Evolutionary conservation across 2,329 filamentous ascomycete genomes (phyloP), one percentile per base, ranked within the genome.

Genomic region (Bipolaris oryzae): DNA sequence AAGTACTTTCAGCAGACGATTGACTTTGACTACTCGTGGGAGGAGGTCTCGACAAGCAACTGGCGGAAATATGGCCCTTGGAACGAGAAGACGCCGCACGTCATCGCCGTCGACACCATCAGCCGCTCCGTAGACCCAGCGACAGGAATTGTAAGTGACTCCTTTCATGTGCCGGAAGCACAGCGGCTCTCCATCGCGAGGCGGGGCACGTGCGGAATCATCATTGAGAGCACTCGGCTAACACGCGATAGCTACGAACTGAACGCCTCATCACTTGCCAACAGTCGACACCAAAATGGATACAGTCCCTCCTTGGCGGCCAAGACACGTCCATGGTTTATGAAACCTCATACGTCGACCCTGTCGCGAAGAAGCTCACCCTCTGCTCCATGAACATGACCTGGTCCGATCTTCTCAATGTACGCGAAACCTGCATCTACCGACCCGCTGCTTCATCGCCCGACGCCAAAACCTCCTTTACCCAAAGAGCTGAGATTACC

Each of bases 61-160:
- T 99, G 95, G 95, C 89, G 88, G 69, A 99, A 99, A 79, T 99
- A 99, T 80, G 96, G 92, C 72, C 94, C 94, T 18, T 98, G 95
- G 94, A 99, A 99, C 82, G 90, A 97, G 77, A 95, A 96, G 80
- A 93, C 91, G n/a, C 91, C 92, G 38, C 95, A 99, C 78, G 95
- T 99, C 66, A 87, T 96, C 65, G 93, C 92, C 66, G 95, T 98
- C 72, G 95, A 99, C 80, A 98, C 94, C 13, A 79, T 99, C 69
- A 89, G 87, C 50, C 90, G 95, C 62, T 76, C 76, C 9, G 80
- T 91, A 37, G 87, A 90, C 70, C 77, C 85, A 6, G 68, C 73
- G 11, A 89, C 87, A 38, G 87, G 88, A 70, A 89, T 91, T 68
- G 86, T 88, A 77, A 78, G 85, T 80, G 50, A 48, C 61, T 42